phyloP scores from a whole-genome alignment of 768 basidiomycete species.

The Lactarius sanguifluus region DNA sequence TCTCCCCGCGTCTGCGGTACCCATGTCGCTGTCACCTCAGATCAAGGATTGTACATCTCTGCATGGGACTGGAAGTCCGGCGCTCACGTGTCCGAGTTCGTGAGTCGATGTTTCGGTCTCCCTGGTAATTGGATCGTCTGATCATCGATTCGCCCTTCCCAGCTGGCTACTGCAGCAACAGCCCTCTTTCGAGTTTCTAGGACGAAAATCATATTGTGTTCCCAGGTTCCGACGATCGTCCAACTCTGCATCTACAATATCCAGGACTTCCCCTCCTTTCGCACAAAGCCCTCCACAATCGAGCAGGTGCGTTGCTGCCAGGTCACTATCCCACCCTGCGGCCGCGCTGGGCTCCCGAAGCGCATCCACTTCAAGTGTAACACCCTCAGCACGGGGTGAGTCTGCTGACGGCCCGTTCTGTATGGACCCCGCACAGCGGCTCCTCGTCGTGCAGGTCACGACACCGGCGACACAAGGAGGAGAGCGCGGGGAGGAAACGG shows the following conservation, averaged over 20 bases:
- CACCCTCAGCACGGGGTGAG: not conserved
- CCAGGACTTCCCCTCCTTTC: conserved; percentile 3
- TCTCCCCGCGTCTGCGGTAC: not conserved
- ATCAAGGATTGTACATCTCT: conserved; percentile 5
- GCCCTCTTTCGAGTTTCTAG: not conserved
- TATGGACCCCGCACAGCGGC: not conserved
- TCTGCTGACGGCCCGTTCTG: not conserved
- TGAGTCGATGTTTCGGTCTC: not conserved
- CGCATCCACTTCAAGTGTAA: not conserved
- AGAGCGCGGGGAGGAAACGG: not conserved
- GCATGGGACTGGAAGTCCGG: conserved; percentile 6
- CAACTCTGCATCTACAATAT: conserved; percentile 7
- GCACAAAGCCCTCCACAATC: not conserved
- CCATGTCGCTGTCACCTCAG: conserved; percentile 5
- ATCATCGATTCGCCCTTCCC: not conserved
- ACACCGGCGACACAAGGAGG: not conserved
- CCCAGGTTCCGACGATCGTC: not conserved
- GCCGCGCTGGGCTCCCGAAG: not conserved
- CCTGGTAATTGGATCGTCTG: not conserved
- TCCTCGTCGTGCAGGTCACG: not conserved
- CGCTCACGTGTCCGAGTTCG: conserved; percentile 1
- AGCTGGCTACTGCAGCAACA: not conserved
- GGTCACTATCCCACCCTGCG: not conserved
- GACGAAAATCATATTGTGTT: conserved; percentile 5
- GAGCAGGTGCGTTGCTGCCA: not conserved